Base-by-base conservation (phyloP, 2,329 filamentous ascomycete genomes). In the Xylariaceae sp. region DNA sequence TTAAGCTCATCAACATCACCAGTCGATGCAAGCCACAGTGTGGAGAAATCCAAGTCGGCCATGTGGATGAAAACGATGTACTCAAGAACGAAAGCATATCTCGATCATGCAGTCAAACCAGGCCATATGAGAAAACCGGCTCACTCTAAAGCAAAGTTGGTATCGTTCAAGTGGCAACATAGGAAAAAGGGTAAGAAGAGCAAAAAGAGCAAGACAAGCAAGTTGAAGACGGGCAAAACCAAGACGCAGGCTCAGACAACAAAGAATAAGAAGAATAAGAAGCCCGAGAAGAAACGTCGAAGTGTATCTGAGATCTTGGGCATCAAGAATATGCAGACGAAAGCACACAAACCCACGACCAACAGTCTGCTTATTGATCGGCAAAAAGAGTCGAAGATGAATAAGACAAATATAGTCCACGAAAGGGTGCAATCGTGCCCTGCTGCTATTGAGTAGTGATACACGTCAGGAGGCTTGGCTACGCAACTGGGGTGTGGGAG, bases 1-100 rank as follows among this genome's bases (percentile, higher is more conserved):
- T 27, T 39, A 11, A 12, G 27, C 6, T 19, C 39, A 14, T 17
- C 55, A 6, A 53, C n/a, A 6, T 51, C 59, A 12, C 50, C 57
- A 1, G 41, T 19, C 14, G 55, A 52, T 5, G 5, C 56, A 6
- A 30, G 48, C 1, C 53, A 54, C 30, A 57, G 54, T 11, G 46
- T 60, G 12, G 55, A 59, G 22, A 60, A 56, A 32, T 54, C 59
- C 44, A 58, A 54, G 27, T 27, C 62, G 18, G 51, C 44, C 33
- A 60, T 51, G 39, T 61, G 61, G 61, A 50, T 55, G 3, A 59
- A 56, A 41, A 58, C 56, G 35, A 51, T 57, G 22, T 61, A 48
- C 40, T 51, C 51, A 11, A 54, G 53, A 15, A 58, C 59, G 7
- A 63, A 54, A 31, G 54, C 59, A 12, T 55, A 54, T 9, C 58